Base-by-base conservation (phyloP, 2,329 filamentous ascomycete species). In the Chlorencoelia australis region DNA sequence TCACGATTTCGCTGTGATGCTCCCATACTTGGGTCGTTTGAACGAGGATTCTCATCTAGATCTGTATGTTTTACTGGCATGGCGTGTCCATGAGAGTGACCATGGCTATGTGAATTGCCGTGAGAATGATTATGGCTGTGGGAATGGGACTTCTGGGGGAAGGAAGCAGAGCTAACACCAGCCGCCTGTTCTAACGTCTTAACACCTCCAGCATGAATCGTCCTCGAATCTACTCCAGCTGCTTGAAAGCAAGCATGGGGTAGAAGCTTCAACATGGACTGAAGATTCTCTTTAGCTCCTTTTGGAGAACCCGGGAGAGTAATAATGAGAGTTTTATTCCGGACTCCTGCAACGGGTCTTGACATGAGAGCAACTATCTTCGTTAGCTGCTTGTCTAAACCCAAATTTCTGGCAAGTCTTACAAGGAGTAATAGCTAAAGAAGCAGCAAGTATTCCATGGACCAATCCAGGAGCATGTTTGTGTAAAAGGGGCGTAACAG, bases 231-330 rank as follows among this genome's bases (percentile, higher is more conserved):
- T 10, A 75, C 78, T 1, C 89, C 91, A 0, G 82, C 76, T 18
- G 85, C 83, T 63, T 96, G 89, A 6, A 83, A 64, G 49, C 91
- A 98, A n/a, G 91, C 91, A 61, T 98, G 91, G 0, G 89, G 88
- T 5, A 98, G 63, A n/a, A 89, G 76, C 55, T 87, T 93, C 43
- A 98, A 65, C 5, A 98, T 69, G 2, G 88, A 79, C 53, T 91
- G 78, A 0, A 98, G 71, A 54, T 96, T 98, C 64, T 98, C 91
- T 53, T 78, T 84, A 7, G 91, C 91, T 1, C 88, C 91, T 58
- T 96, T 96, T 0, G 91, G 91, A 0, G 89, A 96, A 1, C 91
- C 91, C 0, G 91, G 91, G 3, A 98, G 66, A 0, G 91, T 98
- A 43, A 95, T 63, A 16, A 98, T 82, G 35, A 98, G 61, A 1